A percentile compares a stretch with the other conserved stretches of the same genome.
These are phyloP conservation scores for Exidia glandulosa DNA, from an alignment of 768 basidiomycete genomes.

Conservation along the genomic window DNA sequence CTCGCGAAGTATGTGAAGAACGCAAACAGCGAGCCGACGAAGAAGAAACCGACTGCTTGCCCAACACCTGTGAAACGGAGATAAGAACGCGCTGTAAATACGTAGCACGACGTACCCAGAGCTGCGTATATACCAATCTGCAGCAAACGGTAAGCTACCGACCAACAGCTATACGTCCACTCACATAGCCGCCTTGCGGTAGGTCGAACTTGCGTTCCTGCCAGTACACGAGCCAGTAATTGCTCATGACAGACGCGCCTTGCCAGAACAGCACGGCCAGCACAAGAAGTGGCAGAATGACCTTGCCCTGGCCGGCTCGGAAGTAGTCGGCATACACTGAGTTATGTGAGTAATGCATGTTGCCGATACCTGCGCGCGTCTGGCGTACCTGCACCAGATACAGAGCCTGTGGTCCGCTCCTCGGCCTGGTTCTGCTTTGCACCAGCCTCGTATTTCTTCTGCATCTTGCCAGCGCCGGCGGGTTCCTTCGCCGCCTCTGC, in stretches of 20 bases:
- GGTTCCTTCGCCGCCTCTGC: constrained; percentile 17
- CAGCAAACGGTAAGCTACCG: background rate
- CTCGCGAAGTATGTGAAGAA: constrained; percentile 72
- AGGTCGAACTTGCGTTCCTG: constrained; percentile 40
- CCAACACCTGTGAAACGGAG: too few relatives aligned
- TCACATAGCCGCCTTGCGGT: constrained; percentile 60
- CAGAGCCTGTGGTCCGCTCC: constrained; percentile 69
- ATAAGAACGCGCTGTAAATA: too few relatives aligned
- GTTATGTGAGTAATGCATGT: background rate
- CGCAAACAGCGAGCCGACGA: constrained; percentile 55
- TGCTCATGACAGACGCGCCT: constrained; percentile 55
- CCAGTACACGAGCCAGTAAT: constrained; percentile 85
- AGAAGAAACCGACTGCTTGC: constrained; percentile 57
- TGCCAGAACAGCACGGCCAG: constrained; percentile 56
- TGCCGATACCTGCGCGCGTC: constrained; percentile 24
- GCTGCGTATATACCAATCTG: constrained; percentile 77
- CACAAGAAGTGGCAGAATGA: constrained; percentile 57
- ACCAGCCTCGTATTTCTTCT: constrained; percentile 30
- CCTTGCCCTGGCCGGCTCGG: constrained; percentile 51
- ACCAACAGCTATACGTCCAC: constrained; percentile 12
- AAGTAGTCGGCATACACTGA: constrained; percentile 41
- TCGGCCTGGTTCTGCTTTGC: constrained; percentile 70
- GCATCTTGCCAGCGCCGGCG: constrained; percentile 24
- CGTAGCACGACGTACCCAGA: too few relatives aligned
- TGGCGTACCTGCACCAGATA: constrained; percentile 28